Evolutionary conservation across 768 basidiomycete species (phyloP), one percentile per base, ranked within the genome.

Genomic region (Megacollybia marginata): DNA sequence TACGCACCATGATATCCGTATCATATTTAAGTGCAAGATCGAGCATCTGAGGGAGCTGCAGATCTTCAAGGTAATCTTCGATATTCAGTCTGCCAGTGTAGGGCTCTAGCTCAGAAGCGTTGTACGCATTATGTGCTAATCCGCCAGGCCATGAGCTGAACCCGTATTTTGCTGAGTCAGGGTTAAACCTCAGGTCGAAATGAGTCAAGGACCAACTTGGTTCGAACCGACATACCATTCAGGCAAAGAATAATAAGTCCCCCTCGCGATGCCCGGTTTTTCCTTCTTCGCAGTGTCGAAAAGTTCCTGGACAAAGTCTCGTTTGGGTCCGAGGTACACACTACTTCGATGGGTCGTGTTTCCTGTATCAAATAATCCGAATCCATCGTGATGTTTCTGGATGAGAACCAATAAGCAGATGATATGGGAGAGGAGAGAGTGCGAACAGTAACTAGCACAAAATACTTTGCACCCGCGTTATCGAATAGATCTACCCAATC

Each of bases 331-430:
- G 13, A 80, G 66, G 44, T 73, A 54, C 8, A 76, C 68, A 19
- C 73, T 74, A 43, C 68, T 76, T 47, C 80, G 60, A 54, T 79
- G 64, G 0, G 76, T 76, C 4, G 78, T 76, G 47, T 78, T 68
- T 45, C 66, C 68, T 3, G 82, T 76, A 54, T 83, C 78, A 33
- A 82, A 83, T 2, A 82, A 56, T 1, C 66, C 67, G 50, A 74
- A 81, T 1, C 82, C 82, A 48, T 83, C 82, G 49, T 83, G 80
- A 48, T 83, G 80, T 72, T 79, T 82, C 72, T 77, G 55, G 6
- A 11, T 44, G 33, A 20, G 46, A 28, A n/a, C 33, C 7, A 13
- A 52, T 13, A 11, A 38, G 15, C 9, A 46, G n/a, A 16, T 11
- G 33, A n/a, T n/a, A n/a, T 48, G 10, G 44, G 44, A 42, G 12